These are phyloP conservation scores for Ampelocalamus luodianensis DNA, from an alignment of 176 grass and related monocot genomes.

Conservation along the genomic window DNA sequence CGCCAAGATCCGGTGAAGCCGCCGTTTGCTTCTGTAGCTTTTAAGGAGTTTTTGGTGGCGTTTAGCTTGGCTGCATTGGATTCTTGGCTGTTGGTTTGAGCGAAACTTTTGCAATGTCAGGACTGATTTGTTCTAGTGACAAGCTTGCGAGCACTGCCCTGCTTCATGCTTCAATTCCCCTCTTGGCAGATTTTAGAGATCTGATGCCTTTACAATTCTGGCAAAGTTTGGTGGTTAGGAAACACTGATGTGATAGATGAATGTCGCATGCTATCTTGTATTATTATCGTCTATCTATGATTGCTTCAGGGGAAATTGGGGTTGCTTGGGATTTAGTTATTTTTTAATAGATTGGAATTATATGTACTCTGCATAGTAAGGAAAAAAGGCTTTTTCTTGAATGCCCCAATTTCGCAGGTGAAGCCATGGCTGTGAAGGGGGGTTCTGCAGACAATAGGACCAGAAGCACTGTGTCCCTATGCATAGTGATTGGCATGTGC, in stretches of 20 bases:
- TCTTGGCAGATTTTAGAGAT: slow-evolving; percentile 27
- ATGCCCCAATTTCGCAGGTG: slow-evolving; percentile 30
- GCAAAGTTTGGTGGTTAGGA: slow-evolving; percentile 35
- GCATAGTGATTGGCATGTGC: slow-evolving; percentile 84
- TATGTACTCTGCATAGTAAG: not conserved
- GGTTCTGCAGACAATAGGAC: slow-evolving; percentile 71
- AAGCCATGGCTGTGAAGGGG: slow-evolving; percentile 70
- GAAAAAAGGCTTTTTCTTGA: not conserved
- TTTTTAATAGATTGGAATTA: not conserved
- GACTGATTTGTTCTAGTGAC: not conserved
- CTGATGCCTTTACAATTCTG: slow-evolving; percentile 19
- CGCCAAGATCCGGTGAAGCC: not conserved
- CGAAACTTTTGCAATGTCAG: not conserved
- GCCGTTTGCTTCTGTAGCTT: not conserved
- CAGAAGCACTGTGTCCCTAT: slow-evolving; percentile 66
- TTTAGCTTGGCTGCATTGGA: not conserved
- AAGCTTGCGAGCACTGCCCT: not conserved
- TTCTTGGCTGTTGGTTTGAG: not conserved
- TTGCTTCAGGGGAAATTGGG: slow-evolving; percentile 20
- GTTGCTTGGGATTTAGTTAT: not conserved
- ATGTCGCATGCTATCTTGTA: slow-evolving; percentile 1
- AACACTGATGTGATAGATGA: slow-evolving; percentile 32
- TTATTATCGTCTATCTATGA: not conserved
- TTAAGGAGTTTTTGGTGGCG: not conserved
- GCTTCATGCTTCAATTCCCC: not conserved